Evolutionary conservation across 2,329 filamentous ascomycete genomes (phyloP).

Genomic region (Elsinoe ampelina): DNA sequence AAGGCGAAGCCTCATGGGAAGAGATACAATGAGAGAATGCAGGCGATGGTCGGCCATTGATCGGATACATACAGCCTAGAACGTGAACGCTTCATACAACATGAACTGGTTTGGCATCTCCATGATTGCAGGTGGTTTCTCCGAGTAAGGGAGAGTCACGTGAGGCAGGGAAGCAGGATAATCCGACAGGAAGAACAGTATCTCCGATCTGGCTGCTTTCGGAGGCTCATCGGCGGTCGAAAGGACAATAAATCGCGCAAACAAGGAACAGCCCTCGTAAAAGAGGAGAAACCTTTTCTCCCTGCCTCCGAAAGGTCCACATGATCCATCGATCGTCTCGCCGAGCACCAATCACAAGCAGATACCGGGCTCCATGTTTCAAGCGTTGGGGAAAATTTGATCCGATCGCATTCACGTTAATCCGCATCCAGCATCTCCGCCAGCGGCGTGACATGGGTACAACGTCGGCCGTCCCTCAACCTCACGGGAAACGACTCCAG

Average conservation of each 20-base stretch:
- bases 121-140: no score
- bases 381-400: slow-evolving; percentile 8
- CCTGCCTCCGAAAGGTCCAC: background rate
- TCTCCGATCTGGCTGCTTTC: background rate
- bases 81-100: no score
- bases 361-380: background rate
- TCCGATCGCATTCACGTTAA: background rate
- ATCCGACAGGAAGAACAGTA: background rate
- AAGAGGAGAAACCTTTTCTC: background rate
- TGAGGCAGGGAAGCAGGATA: background rate
- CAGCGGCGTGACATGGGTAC: slow-evolving; percentile 1
- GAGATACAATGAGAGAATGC: slow-evolving; percentile 22
- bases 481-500: background rate
- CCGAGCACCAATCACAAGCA: background rate
- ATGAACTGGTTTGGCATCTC: no score
- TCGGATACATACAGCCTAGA: background rate
- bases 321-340: background rate
- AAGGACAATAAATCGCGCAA: background rate
- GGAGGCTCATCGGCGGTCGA: no score
- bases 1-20: slow-evolving; percentile 31
- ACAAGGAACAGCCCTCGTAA: background rate
- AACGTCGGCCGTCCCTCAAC: slow-evolving; percentile 1
- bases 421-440: slow-evolving; percentile 1
- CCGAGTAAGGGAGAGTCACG: background rate
- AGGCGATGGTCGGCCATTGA: slow-evolving; percentile 14